Conservation (phyloP, 2,329 filamentous ascomycete species). For the Pseudogymnoascus sp. region DNA sequence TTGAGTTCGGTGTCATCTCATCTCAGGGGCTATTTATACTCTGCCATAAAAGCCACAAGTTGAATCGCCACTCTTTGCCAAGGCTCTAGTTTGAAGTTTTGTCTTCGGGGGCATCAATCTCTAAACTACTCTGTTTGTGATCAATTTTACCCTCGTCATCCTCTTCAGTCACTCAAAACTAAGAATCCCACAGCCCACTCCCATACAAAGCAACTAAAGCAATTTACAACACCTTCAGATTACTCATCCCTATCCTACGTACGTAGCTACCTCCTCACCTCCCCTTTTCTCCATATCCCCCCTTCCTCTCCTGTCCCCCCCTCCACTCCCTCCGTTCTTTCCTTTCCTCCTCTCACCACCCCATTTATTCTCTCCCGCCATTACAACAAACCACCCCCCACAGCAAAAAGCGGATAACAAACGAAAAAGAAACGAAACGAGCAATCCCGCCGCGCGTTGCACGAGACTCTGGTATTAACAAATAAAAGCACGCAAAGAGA, state of each 20-base stretch:
- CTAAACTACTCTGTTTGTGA: neutral
- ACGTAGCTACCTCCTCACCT: neutral
- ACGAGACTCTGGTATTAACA: neutral
- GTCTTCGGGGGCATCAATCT: neutral
- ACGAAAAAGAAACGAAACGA: neutral
- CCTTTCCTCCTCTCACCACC: neutral
- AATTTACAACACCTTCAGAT: neutral
- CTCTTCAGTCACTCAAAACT: neutral
- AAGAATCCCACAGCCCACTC: neutral
- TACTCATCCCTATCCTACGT: neutral
- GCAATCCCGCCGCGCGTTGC: neutral
- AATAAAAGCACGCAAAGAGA: neutral
- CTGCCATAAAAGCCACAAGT: no score
- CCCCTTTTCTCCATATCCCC: neutral
- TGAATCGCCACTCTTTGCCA: no score
- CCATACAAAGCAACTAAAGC: neutral
- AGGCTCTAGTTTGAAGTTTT: no score
- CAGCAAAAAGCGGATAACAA: neutral
- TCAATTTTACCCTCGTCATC: neutral
- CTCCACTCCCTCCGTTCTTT: neutral
- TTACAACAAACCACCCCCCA: neutral
- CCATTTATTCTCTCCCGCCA: neutral
- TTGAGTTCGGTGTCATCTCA: no score
- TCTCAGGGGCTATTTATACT: no score
- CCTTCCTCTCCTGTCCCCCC: neutral